Percentiles rank a stretch among this genome's conserved stretches.
Conservation (phyloP, 257 asterid species). For the Dorcoceras hygrometricum region DNA sequence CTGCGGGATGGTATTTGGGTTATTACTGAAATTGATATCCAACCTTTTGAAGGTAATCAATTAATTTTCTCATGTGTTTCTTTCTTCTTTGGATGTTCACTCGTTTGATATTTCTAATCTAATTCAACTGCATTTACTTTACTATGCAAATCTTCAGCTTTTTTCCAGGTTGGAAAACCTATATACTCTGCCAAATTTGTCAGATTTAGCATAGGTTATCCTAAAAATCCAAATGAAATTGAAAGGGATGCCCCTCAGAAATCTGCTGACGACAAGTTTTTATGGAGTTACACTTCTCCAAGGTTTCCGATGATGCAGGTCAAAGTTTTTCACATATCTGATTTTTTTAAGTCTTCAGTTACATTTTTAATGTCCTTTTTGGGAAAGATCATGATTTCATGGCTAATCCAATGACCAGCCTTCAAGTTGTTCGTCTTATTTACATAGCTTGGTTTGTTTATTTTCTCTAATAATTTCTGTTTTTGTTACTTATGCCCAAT, state of each 20-base stretch:
- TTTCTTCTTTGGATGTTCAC: slow-evolving; percentile 9
- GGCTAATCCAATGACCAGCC: neutral
- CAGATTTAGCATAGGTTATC: slow-evolving; percentile 66
- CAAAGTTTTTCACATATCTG: neutral
- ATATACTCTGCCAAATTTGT: slow-evolving; percentile 74
- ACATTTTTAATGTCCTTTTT: neutral
- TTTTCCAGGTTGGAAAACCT: slow-evolving; percentile 58
- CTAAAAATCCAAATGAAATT: slow-evolving; percentile 36
- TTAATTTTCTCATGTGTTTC: slow-evolving; percentile 11
- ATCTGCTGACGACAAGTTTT: slow-evolving; percentile 65
- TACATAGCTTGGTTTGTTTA: too few relatives aligned
- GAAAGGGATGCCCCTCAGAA: slow-evolving; percentile 30
- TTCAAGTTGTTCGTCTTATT: neutral
- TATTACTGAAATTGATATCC: slow-evolving; percentile 63
- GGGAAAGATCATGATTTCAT: neutral
- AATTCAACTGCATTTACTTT: slow-evolving; percentile 12
- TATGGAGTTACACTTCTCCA: slow-evolving; percentile 76
- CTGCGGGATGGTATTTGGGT: slow-evolving; percentile 59
- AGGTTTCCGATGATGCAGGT: slow-evolving; percentile 76
- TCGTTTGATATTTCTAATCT: neutral
- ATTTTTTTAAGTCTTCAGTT: neutral
- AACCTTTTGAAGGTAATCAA: slow-evolving; percentile 71
- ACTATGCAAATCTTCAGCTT: slow-evolving; percentile 46
- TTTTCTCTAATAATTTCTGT: too few relatives aligned
- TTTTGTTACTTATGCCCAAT: too few relatives aligned